Conservation (phyloP, 331 rosid genomes). For the Rhamnella rubrinervis region DNA sequence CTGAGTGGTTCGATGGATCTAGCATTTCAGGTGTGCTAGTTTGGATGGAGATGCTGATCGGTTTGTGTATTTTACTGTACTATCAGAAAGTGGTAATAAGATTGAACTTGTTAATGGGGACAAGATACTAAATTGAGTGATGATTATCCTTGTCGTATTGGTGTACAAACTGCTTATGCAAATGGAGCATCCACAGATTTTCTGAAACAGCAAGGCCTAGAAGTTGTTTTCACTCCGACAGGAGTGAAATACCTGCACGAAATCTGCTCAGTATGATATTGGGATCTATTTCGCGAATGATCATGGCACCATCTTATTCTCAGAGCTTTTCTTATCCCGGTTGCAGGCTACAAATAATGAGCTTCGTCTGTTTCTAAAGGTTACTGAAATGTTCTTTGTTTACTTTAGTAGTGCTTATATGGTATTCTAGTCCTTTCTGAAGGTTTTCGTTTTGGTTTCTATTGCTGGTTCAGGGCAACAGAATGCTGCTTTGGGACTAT, state of each 20-base stretch:
- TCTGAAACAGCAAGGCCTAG: constrained; percentile 69
- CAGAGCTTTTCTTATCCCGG: constrained; percentile 56
- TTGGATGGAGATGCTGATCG: constrained; percentile 99
- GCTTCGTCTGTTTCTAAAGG: constrained; percentile 56
- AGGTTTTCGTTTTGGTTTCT: constrained; percentile 11
- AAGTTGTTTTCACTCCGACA: constrained; percentile 78
- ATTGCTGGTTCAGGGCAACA: constrained; percentile 55
- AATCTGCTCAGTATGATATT: constrained; percentile 73
- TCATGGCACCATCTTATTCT: constrained; percentile 87
- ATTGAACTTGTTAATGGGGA: constrained; percentile 88
- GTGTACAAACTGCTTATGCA: constrained; percentile 95
- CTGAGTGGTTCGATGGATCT: constrained; percentile 38
- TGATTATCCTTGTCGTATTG: constrained; percentile 50
- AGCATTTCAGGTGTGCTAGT: constrained; percentile 92
- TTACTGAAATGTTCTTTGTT: constrained; percentile 22
- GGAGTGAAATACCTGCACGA: constrained; percentile 87
- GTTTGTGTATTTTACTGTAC: constrained; percentile 74
- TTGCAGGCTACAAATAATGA: constrained; percentile 42
- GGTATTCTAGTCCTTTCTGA: constrained; percentile 17
- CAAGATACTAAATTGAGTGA: constrained; percentile 47
- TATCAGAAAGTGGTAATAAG: constrained; percentile 43
- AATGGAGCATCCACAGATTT: constrained; percentile 87
- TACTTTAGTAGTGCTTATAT: constrained; percentile 16
- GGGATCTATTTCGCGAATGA: constrained; percentile 98
- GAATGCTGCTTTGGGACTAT: constrained; percentile 72